A percentile compares a stretch with the other conserved stretches of the same genome.
Conservation (phyloP, 495 filamentous ascomycete species). For the Penicillium flavigenum region DNA sequence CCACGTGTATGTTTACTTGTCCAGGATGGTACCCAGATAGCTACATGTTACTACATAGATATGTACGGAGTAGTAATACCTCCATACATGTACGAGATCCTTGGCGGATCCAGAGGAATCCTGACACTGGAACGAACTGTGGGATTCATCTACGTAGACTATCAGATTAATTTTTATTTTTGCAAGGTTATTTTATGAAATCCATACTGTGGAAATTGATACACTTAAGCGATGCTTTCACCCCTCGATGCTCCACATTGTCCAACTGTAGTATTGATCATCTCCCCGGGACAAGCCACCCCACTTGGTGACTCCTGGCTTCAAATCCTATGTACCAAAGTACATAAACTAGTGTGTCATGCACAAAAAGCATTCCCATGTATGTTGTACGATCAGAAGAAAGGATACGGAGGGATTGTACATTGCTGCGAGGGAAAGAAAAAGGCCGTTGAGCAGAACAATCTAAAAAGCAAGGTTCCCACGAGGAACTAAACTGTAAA, state of each 20-base stretch:
- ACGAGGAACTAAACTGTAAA: not conserved
- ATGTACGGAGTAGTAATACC: too few species aligned
- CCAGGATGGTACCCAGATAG: too few species aligned
- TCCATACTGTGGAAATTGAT: conserved; percentile 6
- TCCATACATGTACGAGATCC: too few species aligned
- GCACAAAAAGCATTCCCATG: not conserved
- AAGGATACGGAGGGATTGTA: too few species aligned
- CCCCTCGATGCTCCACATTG: not conserved
- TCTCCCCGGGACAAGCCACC: conserved; percentile 21
- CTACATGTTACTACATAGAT: too few species aligned
- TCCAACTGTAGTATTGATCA: conserved; percentile 23
- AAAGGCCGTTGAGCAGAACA: not conserved
- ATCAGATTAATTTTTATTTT: not conserved
- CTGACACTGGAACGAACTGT: not conserved
- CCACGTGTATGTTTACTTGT: too few species aligned
- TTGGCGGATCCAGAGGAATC: not conserved
- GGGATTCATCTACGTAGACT: not conserved
- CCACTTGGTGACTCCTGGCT: conserved; percentile 22
- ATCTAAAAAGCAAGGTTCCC: not conserved
- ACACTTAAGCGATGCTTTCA: not conserved
- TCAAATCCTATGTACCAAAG: not conserved
- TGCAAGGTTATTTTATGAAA: not conserved
- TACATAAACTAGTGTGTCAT: not conserved
- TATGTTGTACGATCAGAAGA: too few species aligned
- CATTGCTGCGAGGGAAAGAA: not conserved